Conservation (phyloP, 768 basidiomycete genomes). For the Auricularia cornea region DNA sequence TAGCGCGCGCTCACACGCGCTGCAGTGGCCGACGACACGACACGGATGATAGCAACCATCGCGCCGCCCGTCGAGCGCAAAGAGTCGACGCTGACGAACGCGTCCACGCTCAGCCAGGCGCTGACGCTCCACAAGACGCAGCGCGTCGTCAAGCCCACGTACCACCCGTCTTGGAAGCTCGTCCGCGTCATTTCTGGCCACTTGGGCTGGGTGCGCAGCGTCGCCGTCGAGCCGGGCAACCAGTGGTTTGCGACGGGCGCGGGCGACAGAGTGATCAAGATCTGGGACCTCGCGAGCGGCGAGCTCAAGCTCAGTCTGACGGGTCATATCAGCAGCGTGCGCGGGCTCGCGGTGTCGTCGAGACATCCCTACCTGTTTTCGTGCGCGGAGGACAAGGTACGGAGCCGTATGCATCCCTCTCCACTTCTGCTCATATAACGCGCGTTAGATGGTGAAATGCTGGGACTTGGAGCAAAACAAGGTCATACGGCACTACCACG, state of each 20-base stretch:
- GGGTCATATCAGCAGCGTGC: constrained; percentile 94
- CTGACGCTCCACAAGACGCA: constrained; percentile 89
- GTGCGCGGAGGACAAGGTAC: constrained; percentile 94
- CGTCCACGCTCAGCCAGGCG: constrained; percentile 71
- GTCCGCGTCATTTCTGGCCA: constrained; percentile 95
- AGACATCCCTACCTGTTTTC: constrained; percentile 97
- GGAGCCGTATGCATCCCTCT: constrained; percentile 12
- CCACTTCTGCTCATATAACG: background rate
- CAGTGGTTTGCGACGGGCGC: constrained; percentile 98
- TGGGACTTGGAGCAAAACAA: constrained; percentile 99
- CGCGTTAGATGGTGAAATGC: constrained; percentile 91
- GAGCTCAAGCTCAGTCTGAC: constrained; percentile 94
- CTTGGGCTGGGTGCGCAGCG: constrained; percentile 93
- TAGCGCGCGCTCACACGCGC: background rate
- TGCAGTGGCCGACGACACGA: constrained; percentile 16
- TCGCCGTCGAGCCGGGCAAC: constrained; percentile 96
- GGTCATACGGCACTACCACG: constrained; percentile 97
- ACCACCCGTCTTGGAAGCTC: constrained; percentile 95
- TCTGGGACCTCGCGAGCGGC: constrained; percentile 97
- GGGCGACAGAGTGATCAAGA: constrained; percentile 96
- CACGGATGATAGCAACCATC: constrained; percentile 56
- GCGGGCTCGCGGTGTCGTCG: constrained; percentile 86
- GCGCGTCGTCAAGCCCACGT: constrained; percentile 88
- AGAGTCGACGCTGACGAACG: constrained; percentile 62
- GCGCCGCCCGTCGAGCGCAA: constrained; percentile 38